Conservation (phyloP, 306 rosid species). For the Trifolium fragiferum region DNA sequence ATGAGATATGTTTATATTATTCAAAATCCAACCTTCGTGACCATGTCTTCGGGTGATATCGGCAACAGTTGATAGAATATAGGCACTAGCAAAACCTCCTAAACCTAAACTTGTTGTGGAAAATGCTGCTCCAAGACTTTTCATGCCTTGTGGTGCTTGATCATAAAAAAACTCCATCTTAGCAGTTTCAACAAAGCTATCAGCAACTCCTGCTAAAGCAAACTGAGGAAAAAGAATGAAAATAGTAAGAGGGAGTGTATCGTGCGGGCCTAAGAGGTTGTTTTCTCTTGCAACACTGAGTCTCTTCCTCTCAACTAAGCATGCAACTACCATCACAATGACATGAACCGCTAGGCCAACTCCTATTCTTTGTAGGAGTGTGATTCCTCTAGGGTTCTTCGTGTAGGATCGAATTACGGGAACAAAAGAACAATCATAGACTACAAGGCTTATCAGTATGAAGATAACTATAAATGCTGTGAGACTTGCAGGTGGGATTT, state of each 20-base stretch:
- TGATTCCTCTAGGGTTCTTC: constrained; percentile 76
- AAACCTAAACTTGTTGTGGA: constrained; percentile 67
- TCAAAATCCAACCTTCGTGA: constrained; percentile 69
- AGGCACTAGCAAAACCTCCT: constrained; percentile 65
- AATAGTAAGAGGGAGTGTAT: constrained; percentile 64
- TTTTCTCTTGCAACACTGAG: constrained; percentile 57
- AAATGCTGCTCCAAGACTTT: constrained; percentile 80
- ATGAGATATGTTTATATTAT: constrained; percentile 47
- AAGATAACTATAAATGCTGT: constrained; percentile 57
- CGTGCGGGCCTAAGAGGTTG: constrained; percentile 31
- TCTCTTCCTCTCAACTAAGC: constrained; percentile 59
- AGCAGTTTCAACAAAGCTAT: constrained; percentile 70
- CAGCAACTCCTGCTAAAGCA: constrained; percentile 70
- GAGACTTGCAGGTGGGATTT: constrained; percentile 72
- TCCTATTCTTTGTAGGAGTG: constrained; percentile 74
- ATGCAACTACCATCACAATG: constrained; percentile 58
- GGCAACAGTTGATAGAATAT: constrained; percentile 60
- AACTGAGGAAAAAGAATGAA: constrained; percentile 78
- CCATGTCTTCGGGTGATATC: constrained; percentile 51
- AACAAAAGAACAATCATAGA: constrained; percentile 64
- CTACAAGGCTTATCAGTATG: constrained; percentile 61
- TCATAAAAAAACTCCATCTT: constrained; percentile 84
- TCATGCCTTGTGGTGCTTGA: constrained; percentile 83
- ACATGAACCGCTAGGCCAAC: constrained; percentile 64
- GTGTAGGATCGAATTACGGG: constrained; percentile 55